These are phyloP conservation scores for Neocucurbitaria cava DNA, from an alignment of 2,329 filamentous ascomycete genomes.

Conservation along the genomic window DNA sequence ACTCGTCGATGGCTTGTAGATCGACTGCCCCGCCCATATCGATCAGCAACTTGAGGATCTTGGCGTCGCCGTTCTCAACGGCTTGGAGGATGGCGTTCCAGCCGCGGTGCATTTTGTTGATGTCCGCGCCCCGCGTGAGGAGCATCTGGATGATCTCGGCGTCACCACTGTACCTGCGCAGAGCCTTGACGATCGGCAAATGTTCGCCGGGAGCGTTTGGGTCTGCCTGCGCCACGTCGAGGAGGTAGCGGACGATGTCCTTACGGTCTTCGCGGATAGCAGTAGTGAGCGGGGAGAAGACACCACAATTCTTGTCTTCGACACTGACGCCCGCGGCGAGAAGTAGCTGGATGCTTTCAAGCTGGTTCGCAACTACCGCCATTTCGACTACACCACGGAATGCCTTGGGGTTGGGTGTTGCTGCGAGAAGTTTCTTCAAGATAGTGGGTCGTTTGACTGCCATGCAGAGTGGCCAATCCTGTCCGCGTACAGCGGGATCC, in stretches of 20 bases:
- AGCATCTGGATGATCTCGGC: conserved; percentile 69
- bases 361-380: conserved; percentile 70
- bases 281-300: conserved; percentile 73
- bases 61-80: conserved; percentile 44
- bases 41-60: conserved; percentile 42
- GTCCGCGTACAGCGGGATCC: conserved; percentile 67
- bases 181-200: conserved; percentile 72
- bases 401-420: conserved; percentile 64
- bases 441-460: conserved; percentile 68
- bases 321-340: conserved; percentile 70
- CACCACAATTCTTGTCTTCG: conserved; percentile 75
- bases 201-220: conserved; percentile 74
- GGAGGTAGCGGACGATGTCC: conserved; percentile 67
- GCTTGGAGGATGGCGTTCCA: conserved; percentile 47
- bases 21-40: conserved; percentile 44
- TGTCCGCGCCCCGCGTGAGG: conserved; percentile 68
- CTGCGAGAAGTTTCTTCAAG: conserved; percentile 63
- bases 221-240: conserved; percentile 68
- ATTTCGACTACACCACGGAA: conserved; percentile 73
- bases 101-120: conserved; percentile 61
- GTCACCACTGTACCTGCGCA: conserved; percentile 66
- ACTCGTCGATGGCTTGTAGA: conserved; percentile 39
- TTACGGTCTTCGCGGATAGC: conserved; percentile 69
- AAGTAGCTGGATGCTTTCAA: conserved; percentile 71
- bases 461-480: conserved; percentile 76